Base-by-base conservation (phyloP, 2,329 filamentous ascomycete genomes). In the Grosmannia serpens region DNA sequence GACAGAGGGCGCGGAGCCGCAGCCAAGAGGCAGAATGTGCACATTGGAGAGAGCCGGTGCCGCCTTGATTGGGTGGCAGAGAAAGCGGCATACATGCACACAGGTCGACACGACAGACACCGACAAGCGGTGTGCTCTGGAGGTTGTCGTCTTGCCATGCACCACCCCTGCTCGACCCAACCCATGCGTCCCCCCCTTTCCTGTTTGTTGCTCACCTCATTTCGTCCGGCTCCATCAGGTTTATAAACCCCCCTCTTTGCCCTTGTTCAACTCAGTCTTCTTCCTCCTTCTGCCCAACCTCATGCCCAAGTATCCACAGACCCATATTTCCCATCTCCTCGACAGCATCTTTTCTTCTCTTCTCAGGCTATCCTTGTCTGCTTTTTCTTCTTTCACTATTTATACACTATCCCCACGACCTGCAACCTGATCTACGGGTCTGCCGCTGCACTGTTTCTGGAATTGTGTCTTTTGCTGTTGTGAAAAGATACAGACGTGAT, bases 281-380 rank as follows among this genome's bases (percentile, higher is more conserved):
- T 53, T 58, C 50, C 53, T 50, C 54, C 65, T 67, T 66, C 67
- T 67, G 65, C 67, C 64, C 67, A 67, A 65, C 66, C 57, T 64
- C 61, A 58, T 63, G 63, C 67, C 67, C 67, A 70, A 70, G 57
- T 54, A 62, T 58, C 58, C 57, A 46, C 60, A 62, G 55, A 46
- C 20, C 41, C 58, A 56, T 33, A 51, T 35, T 33, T 49, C 44
- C 35, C 17, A 22, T 49, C 41, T 11, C 29, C 17, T 38, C 46
- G 11, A 57, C 6, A 44, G 24, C 44, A 44, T 51, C 29, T 26
- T 51, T 15, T 20, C n/a, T 22, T 15, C 35, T 54, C 47, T 7
- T 17, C 22, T 49, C 26, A 20, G n/a, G 31, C 44, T 52, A 24
- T 46, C 7, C 38, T 53, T 24, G 26, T 26, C 35, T 8, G 13